Evolutionary conservation across 768 basidiomycete genomes (phyloP), one percentile per base, ranked within the genome.

Genomic region (Sarcodon aspratus): DNA sequence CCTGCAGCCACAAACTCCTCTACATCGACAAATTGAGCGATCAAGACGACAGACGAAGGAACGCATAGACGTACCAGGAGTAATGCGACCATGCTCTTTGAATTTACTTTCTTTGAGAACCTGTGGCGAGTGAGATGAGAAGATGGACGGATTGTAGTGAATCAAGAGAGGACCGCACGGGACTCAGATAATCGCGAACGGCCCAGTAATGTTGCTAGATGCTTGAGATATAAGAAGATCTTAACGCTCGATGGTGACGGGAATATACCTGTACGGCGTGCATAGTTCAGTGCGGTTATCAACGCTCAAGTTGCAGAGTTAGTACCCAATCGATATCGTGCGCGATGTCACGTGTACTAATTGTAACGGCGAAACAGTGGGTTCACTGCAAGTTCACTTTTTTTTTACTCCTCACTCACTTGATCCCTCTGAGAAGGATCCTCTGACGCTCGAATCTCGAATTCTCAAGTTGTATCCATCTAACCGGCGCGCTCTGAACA

Each of bases 1-100:
- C 96, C 96, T 7, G 96, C 96, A 12, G 90, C 92, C 31, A 97
- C 91, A 60, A 96, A 98, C 66, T 98, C 96, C 79, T 99, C 95
- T 88, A 62, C 46, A n/a, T n/a, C 11, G 27, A 27, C 40, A 8
- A 27, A 42, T 13, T 27, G 40, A 42, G 9, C 27, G 17, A 42
- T 13, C 13, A 42, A 42, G 17, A 27, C 27, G 40, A 27, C 56
- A 15, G 34, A 40, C 13, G 13, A 34, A 40, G 11, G 21, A 33
- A 48, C 31, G 27, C 12, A 32, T 37, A 45, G 31, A 65, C 77
- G 52, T 49, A 92, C 90, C 92, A 52, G 92, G 93, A 13, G 88
- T 96, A 57, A 97, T 94, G 48, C 94, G 77, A 7, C 96, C 96
- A 59, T 95, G 90, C 66, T 99, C 96, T 65, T 95, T 97, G 75